Percentiles rank a stretch among this genome's conserved stretches.
Evolutionary conservation across 768 basidiomycete genomes (phyloP).

Genomic region (Auricularia heimuer): DNA sequence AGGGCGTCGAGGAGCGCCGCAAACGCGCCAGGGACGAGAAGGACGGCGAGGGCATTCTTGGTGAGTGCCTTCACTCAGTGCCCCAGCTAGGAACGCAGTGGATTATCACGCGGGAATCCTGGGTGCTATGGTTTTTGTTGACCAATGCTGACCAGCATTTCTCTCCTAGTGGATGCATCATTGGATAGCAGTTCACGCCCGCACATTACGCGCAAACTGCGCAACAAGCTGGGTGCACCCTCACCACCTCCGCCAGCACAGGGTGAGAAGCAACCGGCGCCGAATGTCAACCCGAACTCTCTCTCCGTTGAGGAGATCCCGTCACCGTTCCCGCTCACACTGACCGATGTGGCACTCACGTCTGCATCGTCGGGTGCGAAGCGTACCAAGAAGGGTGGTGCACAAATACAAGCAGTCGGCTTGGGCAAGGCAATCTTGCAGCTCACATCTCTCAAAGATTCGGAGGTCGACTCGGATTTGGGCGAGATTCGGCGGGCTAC

Average conservation of each 20-base stretch:
- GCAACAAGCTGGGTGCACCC: slow-evolving; percentile 62
- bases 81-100: no score
- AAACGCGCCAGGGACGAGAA: slow-evolving; percentile 77
- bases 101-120: no score
- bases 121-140: neutral
- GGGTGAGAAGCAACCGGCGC: slow-evolving; percentile 26
- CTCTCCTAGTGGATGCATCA: slow-evolving; percentile 42
- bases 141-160: neutral
- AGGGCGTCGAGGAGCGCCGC: slow-evolving; percentile 77
- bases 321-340: slow-evolving; percentile 71
- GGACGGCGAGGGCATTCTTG: slow-evolving; percentile 74
- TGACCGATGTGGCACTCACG: slow-evolving; percentile 30
- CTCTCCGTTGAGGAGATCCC: slow-evolving; percentile 80
- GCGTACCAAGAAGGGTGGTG: slow-evolving; percentile 26
- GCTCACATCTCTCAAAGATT: slow-evolving; percentile 50
- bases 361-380: slow-evolving; percentile 15
- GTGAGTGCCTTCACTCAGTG: slow-evolving; percentile 33
- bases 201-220: slow-evolving; percentile 75
- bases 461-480: slow-evolving; percentile 65
- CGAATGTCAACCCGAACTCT: slow-evolving; percentile 57
- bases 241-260: slow-evolving; percentile 54
- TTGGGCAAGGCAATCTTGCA: slow-evolving; percentile 62
- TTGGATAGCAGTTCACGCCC: slow-evolving; percentile 69
- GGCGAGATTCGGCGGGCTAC: slow-evolving; percentile 70
- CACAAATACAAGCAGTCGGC: slow-evolving; percentile 35